Evolutionary conservation across 331 rosid species (phyloP), one percentile per base, ranked within the genome.

Genomic region (Erythrophleum ivorense): DNA sequence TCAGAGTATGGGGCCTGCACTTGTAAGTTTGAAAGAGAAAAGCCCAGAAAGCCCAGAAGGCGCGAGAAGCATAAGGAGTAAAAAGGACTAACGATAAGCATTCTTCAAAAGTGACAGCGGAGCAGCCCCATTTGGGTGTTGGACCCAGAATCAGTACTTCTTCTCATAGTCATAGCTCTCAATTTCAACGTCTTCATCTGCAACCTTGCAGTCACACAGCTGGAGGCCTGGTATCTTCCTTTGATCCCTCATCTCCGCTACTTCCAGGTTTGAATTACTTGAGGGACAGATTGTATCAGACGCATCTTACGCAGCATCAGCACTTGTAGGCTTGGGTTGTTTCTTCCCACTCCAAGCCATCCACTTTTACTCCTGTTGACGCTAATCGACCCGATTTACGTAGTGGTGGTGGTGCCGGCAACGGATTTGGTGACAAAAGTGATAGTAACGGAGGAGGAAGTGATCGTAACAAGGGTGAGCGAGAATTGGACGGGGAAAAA

Each of bases 401-500:
- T 15, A 58, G 58, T 3, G 67, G 58, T 66, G 72, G 31, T 3
- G 52, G 15, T 34, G 52, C 33, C 49, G 88, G 54, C 19, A 55
- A n/a, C 62, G 24, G 62, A n/a, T n/a, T 55, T 7, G 62, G 62
- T n/a, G 62, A n/a, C 62, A 24, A 18, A 18, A 54, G 16, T 24
- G 66, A 29, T 4, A 59, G 38, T 29, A 24, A 29, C 7, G 34
- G 21, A 8, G 83, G 81, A 24, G 84, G 84, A n/a, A 46, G 79
- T 57, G 77, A 73, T 73, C 18, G 7, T 19, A 55, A 31, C 36
- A 88, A 87, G 58, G 87, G 84, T 63, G 89, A 85, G 65, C 92
- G 87, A 68, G 92, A 87, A 78, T 83, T 90, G 9, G 87, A 88
- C n/a, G 80, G 83, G 4, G 82, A 80, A 77, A 78, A 66, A 87